Evolutionary conservation across 2,329 filamentous ascomycete genomes (phyloP), one percentile per base, ranked within the genome.

Genomic region (Pseudocercospora eumusae): DNA sequence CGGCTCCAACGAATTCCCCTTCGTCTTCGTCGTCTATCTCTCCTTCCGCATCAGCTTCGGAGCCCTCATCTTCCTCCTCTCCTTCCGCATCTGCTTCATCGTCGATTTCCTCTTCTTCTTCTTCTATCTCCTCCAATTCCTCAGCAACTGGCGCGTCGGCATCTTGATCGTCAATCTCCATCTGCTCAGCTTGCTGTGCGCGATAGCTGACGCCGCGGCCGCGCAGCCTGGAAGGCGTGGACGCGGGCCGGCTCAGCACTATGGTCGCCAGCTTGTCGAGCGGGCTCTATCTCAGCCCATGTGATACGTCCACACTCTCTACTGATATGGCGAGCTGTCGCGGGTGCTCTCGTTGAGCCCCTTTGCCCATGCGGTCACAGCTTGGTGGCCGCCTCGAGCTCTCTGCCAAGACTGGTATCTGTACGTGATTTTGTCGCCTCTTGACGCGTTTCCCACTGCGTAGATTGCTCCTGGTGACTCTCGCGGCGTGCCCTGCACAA

Each of bases 21-120:
- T 80, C 78, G 15, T 73, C 79, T n/a, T 81, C 80, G 47, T 80
- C 79, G 58, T 79, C 78, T 47, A 76, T 76, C 50, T 79, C 82
- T 21, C 76, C 78, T 55, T 79, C 85, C 27, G 80, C 83, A 65
- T 86, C 78, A n/a, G 77, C 71, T 40, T 80, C 77, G 45, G 77
- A 77, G 62, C 61, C 71, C 50, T 65, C 65, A n/a, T 70, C 70
- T n/a, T 68, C 65, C 9, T 62, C 66, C 47, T 66, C 76, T 11
- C 74, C 75, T 64, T 79, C 76, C n/a, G 73, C 75, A 61, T 76
- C 68, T 25, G 71, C 28, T 6, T 74, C 74, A 25, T 74, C 70
- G 18, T 67, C 76, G 21, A 66, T 67, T 50, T 71, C 66, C 36
- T 64, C 60, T n/a, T 70, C 69, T 57, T 70, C 69, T 57, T 60